These are phyloP conservation scores for Raddia distichophylla DNA, from an alignment of 176 grass and related monocot species.

Conservation along the genomic window DNA sequence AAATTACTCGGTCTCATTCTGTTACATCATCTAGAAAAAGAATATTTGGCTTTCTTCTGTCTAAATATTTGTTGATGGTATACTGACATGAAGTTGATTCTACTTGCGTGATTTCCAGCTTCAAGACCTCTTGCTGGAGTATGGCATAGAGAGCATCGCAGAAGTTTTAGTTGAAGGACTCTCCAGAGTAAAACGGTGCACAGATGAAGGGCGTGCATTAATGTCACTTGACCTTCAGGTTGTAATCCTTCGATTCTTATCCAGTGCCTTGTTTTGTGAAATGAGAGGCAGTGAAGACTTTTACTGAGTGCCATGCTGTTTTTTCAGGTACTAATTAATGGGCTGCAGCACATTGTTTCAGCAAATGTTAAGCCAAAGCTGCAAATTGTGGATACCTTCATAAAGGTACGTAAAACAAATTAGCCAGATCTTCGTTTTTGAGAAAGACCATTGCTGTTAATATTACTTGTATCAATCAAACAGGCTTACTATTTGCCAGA, in stretches of 20 bases:
- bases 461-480: slow-evolving; percentile 36
- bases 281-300: slow-evolving; percentile 23
- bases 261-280: slow-evolving; percentile 8
- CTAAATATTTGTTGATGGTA: not conserved
- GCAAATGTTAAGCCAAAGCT: slow-evolving; percentile 89
- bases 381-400: slow-evolving; percentile 87
- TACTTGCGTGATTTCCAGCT: slow-evolving; percentile 58
- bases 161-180: slow-evolving; percentile 95
- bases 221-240: slow-evolving; percentile 99
- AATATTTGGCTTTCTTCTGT: slow-evolving; percentile 26
- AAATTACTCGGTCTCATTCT: slow-evolving; percentile 14
- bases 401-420: slow-evolving; percentile 64
- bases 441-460: slow-evolving; percentile 28
- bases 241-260: slow-evolving; percentile 21
- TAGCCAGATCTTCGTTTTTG: slow-evolving; percentile 6
- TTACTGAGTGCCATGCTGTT: slow-evolving; percentile 34
- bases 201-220: slow-evolving; percentile 92
- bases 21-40: not conserved
- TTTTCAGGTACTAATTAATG: slow-evolving; percentile 94
- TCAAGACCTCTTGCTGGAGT: slow-evolving; percentile 81
- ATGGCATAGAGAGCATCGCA: slow-evolving; percentile 78
- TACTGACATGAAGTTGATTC: slow-evolving; percentile 1
- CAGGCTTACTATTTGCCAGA: slow-evolving; percentile 96
- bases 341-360: slow-evolving; percentile 83
- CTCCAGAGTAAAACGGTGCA: slow-evolving; percentile 94